Evolutionary conservation across 169 alveolate species (phyloP), one percentile per base, ranked within the genome.

Genomic region (Plasmodium relictum): DNA sequence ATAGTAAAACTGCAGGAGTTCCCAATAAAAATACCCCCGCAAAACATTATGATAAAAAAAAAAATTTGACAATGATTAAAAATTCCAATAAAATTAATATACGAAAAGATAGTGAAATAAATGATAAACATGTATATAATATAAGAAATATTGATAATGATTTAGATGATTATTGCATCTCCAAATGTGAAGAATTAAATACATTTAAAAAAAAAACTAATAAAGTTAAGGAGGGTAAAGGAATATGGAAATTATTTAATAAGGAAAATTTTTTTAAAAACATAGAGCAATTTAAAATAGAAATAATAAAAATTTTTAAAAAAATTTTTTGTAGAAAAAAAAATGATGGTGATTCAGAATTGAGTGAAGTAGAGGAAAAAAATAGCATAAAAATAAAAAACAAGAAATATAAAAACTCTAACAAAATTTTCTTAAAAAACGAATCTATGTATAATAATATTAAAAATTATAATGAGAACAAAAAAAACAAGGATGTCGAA

Each of bases 381-480:
- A 56, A 18, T 54, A 44, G 26, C 20, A 69, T 44, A 42, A 6
- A 61, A 68, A 26, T 56, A 70, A 68, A 5, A 52, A 6, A 54
- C 54, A 72, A 68, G 22, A 83, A 70, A 83, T 26, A 68, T 20
- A 50, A 83, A 48, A 68, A 83, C 41, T 20, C 6, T 18, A 66
- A 70, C 52, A 31, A 70, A 7, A 70, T 44, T 20, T 70, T 83
- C 37, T 12, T 66, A 41, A 83, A 66, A 42, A 83, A 83, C 48
- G 73, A 83, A 9, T 70, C 18, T 20, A 83, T 26, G 63, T 58
- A 41, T 69, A 56, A 44, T 41, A 85, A 83, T 69, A 39, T 83
- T 37, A 68, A 45, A 68, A 68, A 83, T 22, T 52, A 83, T 65
- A 83, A 70, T 41, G 85, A 83, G 10, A 83, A 83, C n/a, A 70